Evolutionary conservation across 2,329 filamentous ascomycete genomes (phyloP), one percentile per base, ranked within the genome.

Genomic region (Podosphaera aphanis): DNA sequence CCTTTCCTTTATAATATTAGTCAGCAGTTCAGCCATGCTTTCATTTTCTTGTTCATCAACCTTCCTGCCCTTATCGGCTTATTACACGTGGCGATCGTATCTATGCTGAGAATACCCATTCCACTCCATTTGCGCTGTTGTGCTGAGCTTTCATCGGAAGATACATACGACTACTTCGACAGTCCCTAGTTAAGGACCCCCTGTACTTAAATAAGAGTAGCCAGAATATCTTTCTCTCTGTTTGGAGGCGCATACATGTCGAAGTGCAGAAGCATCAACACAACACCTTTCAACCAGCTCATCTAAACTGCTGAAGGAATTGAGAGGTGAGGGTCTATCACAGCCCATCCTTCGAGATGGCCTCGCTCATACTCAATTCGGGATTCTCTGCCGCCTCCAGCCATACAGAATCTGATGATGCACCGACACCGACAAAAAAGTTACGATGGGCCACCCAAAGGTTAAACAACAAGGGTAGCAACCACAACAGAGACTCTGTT

Each of bases 361-460:
- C 29, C 29, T 33, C 29, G 29, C 29, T 33, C 29, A 33, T 33
- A 33, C 29, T 33, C 29, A 33, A 33, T n/a, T 33, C 29, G 5
- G 29, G 29, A 33, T 33, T 33, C 29, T 33, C 29, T 33, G 29
- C 29, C 15, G 35, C 48, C 31, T 50, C 52, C 6, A 43, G 40
- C 18, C 41, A 47, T 41, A 51, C 48, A 41, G 53, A 56, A 33
- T 52, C 53, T n/a, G 62, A 64, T 48, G 60, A 63, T 52, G 69
- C 63, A 53, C 47, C 71, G 38, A 71, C 70, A 50, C 69, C 73
- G 7, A 79, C 77, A 19, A 84, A 88, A 60, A 73, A 86, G 59
- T 77, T 90, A 62, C 73, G 90, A 75, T 95, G 90, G 90, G 88
- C 90, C 16, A 95, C 90, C n/a, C 83, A 86, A 57, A 83, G 84